Evolutionary conservation across 495 filamentous ascomycete species (phyloP), one percentile per base, ranked within the genome.

Genomic region (Talaromyces adpressus): DNA sequence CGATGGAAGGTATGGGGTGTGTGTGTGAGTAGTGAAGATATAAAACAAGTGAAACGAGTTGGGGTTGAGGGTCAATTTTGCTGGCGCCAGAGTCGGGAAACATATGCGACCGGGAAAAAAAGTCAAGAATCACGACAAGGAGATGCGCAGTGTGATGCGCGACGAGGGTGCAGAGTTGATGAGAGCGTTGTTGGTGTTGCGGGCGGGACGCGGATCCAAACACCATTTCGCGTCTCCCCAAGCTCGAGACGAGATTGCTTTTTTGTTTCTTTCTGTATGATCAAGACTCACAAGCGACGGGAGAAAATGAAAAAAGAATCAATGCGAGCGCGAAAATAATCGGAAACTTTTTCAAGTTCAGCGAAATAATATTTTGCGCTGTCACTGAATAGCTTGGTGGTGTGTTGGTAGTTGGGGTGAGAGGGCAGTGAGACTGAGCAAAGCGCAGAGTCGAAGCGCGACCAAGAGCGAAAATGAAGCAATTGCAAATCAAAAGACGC

Each of bases 381-480:
- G 45, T 22, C 45, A 9, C 20, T 49, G 45, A 49, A 49, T 49
- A 49, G 18, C 36, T 41, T 49, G 18, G 45, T 49, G n/a, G 45
- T 49, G 45, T 18, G 45, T 49, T 41, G 36, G 36, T 41, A 14
- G 45, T 18, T 49, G 45, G 45, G 18, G 45, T 49, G 56, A 22
- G 11, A 58, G 56, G 27, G 27, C 5, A 58, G 14, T 32, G 56
- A n/a, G 32, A 30, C 4, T n/a, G 29, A 41, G 54, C 12, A 45
- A 39, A 14, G 56, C 41, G 29, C 29, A 36, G 53, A 71, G 70
- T 65, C 59, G 57, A 74, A 67, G 57, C 63, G 62, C 67, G 64
- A 63, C n/a, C 66, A 54, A 58, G 67, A 68, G 70, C 63, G 68
- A 70, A 69, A 68, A 61, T 59, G 61, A 69, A 64, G 69, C 63